These are phyloP conservation scores for Filobasidium floriforme DNA, from an alignment of 768 basidiomycete species.

Conservation along the genomic window DNA sequence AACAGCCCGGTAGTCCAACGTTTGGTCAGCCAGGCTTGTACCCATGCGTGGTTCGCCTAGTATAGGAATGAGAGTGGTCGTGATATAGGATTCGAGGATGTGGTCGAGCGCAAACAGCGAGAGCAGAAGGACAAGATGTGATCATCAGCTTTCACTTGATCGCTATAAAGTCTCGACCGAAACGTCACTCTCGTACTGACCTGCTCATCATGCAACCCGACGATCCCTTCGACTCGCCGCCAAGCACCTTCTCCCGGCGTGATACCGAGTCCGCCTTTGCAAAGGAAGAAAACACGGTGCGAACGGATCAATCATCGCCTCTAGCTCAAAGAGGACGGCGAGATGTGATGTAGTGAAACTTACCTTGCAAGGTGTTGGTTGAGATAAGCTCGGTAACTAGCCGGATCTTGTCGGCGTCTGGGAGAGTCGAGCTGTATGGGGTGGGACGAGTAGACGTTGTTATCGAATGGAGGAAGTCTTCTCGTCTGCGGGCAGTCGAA, in stretches of 20 bases:
- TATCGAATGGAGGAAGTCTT: conserved; percentile 69
- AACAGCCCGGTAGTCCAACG: conserved; percentile 44
- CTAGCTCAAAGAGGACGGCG: too few species aligned
- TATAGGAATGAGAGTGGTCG: background rate
- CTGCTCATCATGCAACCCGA: conserved; percentile 72
- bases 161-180: background rate
- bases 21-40: conserved; percentile 62
- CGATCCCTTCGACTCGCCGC: conserved; percentile 71
- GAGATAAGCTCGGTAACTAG: conserved; percentile 36
- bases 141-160: background rate
- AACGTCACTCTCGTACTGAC: conserved; percentile 25
- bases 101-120: background rate
- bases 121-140: background rate
- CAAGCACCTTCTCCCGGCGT: conserved; percentile 64
- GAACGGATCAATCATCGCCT: too few species aligned
- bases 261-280: conserved; percentile 63
- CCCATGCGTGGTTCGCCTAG: conserved; percentile 61
- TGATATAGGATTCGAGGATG: background rate
- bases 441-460: conserved; percentile 25
- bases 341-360: conserved; percentile 49
- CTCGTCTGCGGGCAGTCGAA: conserved; percentile 51
- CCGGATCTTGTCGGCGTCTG: conserved; percentile 33
- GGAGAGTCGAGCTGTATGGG: conserved; percentile 48
- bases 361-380: conserved; percentile 59
- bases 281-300: too few species aligned